phyloP scores from a whole-genome alignment of 2,329 filamentous ascomycete genomes.

The Metarhizium guizhouense region DNA sequence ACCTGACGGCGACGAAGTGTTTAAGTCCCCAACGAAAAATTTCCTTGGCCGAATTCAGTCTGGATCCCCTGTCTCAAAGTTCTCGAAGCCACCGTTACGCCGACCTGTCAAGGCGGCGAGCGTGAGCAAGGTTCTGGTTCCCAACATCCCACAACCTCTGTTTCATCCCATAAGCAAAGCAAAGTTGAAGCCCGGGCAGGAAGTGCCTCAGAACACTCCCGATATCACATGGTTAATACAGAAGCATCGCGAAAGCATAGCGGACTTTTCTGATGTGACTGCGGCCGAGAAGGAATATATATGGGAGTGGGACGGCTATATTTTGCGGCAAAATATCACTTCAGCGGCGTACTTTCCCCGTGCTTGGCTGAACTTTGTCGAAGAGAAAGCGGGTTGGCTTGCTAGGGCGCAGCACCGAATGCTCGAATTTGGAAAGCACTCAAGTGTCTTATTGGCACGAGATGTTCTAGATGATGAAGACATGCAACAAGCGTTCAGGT shows the following conservation, averaged over 20 bases:
- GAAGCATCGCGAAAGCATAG: constrained; percentile 48
- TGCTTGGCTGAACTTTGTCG: constrained; percentile 42
- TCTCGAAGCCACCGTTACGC: constrained; percentile 7
- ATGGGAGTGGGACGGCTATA: constrained; percentile 48
- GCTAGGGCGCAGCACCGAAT: constrained; percentile 36
- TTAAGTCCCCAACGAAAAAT: constrained; percentile 15
- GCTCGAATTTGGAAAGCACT: constrained; percentile 46
- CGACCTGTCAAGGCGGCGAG: constrained; percentile 11
- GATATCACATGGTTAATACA: constrained; percentile 48
- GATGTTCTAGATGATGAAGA: constrained; percentile 36
- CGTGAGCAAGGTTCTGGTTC: constrained; percentile 30
- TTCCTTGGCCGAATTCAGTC: constrained; percentile 14
- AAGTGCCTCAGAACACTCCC: constrained; percentile 32
- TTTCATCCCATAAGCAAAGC: constrained; percentile 50
- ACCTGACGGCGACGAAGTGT: constrained; percentile 19
- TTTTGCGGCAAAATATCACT: constrained; percentile 40
- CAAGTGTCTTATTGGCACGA: constrained; percentile 40
- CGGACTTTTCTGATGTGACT: constrained; percentile 48
- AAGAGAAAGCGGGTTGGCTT: constrained; percentile 44
- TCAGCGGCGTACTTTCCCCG: constrained; percentile 43
- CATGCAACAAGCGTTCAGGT: constrained; percentile 31
- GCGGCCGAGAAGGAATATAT: constrained; percentile 49
- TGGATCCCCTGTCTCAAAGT: constrained; percentile 12
- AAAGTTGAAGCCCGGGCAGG: constrained; percentile 37
- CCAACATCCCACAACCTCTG: constrained; percentile 41